Percentiles rank a stretch among this genome's conserved stretches.
These are phyloP conservation scores for Waitea zeae DNA, from an alignment of 1,284 basidiomycete species.

Conservation along the genomic window DNA sequence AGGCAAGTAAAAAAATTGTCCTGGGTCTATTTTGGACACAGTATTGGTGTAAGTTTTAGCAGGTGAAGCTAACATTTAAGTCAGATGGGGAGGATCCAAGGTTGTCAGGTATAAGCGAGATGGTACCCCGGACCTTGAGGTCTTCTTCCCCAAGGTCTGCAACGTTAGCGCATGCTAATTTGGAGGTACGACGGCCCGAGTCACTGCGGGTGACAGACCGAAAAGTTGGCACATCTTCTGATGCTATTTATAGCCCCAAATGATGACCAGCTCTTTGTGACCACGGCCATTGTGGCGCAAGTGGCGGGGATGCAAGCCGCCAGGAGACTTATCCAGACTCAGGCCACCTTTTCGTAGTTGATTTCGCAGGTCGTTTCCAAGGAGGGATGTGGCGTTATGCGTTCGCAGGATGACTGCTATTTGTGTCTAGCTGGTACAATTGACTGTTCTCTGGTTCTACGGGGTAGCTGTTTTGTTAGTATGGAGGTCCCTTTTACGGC, in stretches of 20 bases:
- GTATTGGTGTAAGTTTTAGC: too few species aligned
- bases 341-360: slow-evolving; percentile 43
- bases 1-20: slow-evolving; percentile 20
- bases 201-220: too few species aligned
- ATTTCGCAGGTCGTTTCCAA: slow-evolving; percentile 33
- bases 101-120: slow-evolving; percentile 34
- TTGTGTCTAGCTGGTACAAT: too few species aligned
- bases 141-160: slow-evolving; percentile 38
- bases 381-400: slow-evolving; percentile 22
- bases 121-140: slow-evolving; percentile 33
- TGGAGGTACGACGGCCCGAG: slow-evolving; percentile 25
- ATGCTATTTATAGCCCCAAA: slow-evolving; percentile 25
- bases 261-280: slow-evolving; percentile 45
- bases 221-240: too few species aligned
- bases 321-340: slow-evolving; percentile 42
- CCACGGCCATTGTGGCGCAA: slow-evolving; percentile 47
- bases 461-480: too few species aligned
- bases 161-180: slow-evolving; percentile 54
- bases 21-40: slow-evolving; percentile 5
- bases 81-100: slow-evolving; percentile 45
- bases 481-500: too few species aligned
- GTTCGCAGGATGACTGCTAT: slow-evolving; percentile 11
- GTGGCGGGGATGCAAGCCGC: slow-evolving; percentile 27
- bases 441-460: too few species aligned
- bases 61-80: too few species aligned